phyloP scores from a whole-genome alignment of 139 green algal genomes.

The Chlamydomonas urium region DNA sequence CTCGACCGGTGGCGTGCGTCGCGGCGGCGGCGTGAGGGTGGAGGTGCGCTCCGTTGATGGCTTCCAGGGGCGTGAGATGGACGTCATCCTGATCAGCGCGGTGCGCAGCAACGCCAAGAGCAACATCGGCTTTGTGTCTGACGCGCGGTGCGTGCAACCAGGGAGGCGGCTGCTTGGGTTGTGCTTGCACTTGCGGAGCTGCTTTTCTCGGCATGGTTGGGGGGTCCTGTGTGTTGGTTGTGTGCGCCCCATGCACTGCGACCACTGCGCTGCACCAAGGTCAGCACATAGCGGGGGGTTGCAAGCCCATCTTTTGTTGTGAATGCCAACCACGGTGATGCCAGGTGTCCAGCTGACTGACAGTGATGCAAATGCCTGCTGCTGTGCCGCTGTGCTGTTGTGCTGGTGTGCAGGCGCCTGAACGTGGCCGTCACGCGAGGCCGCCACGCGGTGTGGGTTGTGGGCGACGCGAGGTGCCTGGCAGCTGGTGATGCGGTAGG shows the following conservation, averaged over 20 bases:
- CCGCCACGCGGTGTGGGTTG: conserved; percentile 3
- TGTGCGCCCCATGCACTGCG: background rate
- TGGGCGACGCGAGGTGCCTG: conserved; percentile 22
- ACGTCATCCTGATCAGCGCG: conserved; percentile 65
- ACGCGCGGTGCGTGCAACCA: conserved; percentile 54
- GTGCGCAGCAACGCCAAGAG: conserved; percentile 32
- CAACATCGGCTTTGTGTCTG: conserved; percentile 55
- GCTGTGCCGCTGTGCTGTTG: background rate
- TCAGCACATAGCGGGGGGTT: background rate
- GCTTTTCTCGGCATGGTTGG: background rate
- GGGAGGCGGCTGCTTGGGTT: too few species aligned
- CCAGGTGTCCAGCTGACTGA: background rate
- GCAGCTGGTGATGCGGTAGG: too few species aligned
- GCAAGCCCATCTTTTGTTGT: background rate
- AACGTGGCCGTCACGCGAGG: conserved; percentile 70
- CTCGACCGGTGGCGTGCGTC: background rate
- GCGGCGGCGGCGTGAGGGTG: conserved; percentile 27
- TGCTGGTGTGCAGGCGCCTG: conserved; percentile 41
- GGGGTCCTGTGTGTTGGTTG: background rate
- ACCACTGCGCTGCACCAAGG: background rate
- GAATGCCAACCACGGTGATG: background rate
- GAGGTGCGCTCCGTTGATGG: conserved; percentile 80
- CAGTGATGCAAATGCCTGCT: background rate
- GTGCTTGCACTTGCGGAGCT: background rate
- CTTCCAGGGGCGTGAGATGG: conserved; percentile 78